Evolutionary conservation across 768 basidiomycete genomes (phyloP).

Genomic region (Leccinum pellstonianum): DNA sequence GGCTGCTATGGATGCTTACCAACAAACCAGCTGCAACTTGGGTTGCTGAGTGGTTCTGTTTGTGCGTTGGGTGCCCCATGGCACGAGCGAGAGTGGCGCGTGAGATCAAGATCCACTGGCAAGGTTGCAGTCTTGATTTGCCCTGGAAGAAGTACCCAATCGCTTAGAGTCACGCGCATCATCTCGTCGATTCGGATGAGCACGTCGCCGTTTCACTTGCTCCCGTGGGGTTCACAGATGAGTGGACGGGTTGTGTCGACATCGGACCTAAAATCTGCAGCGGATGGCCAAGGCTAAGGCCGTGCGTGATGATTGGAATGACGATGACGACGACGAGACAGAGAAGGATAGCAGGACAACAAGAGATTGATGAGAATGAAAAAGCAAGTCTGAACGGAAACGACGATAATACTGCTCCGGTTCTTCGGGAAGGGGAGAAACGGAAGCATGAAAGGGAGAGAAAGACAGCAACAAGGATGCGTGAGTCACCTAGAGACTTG

Average conservation of each 20-base stretch:
- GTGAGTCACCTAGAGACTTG: not conserved
- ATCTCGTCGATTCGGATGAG: not conserved
- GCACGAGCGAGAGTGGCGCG: constrained; percentile 10
- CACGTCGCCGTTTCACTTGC: no score
- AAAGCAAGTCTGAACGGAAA: not conserved
- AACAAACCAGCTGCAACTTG: constrained; percentile 36
- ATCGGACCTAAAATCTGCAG: no score
- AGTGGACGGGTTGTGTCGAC: not conserved
- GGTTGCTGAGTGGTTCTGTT: no score
- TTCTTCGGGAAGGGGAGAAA: not conserved
- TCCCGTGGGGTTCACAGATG: not conserved
- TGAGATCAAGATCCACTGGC: constrained; percentile 22
- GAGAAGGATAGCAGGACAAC: not conserved
- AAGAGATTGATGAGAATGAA: not conserved
- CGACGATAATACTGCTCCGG: not conserved
- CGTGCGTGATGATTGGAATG: constrained; percentile 51
- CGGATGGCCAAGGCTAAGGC: not conserved
- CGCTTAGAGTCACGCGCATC: not conserved
- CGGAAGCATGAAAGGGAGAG: not conserved
- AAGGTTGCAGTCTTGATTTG: not conserved
- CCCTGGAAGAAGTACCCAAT: not conserved
- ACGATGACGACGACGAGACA: not conserved
- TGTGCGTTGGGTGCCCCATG: constrained; percentile 5
- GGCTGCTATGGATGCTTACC: constrained; percentile 61
- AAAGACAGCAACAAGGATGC: constrained; percentile 36